phyloP scores from a whole-genome alignment of 2,329 filamentous ascomycete genomes.

The Hypoxylon sp. region DNA sequence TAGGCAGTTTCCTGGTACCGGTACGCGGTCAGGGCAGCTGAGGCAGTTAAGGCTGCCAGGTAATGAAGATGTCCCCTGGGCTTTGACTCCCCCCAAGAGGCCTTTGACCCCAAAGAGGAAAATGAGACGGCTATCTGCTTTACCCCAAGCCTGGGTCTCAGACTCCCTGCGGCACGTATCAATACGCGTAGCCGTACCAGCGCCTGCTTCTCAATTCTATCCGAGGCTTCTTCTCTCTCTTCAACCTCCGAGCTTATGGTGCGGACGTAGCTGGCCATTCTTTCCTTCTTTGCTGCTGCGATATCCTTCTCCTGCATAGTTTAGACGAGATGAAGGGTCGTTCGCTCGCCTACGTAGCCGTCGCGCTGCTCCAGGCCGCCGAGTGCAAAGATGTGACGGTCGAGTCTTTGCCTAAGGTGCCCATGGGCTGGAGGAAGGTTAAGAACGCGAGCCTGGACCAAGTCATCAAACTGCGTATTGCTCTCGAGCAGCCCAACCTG shows the following conservation, averaged over 20 bases:
- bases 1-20: too few species aligned
- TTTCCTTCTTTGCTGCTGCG: background rate
- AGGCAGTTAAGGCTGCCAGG: too few species aligned
- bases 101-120: too few species aligned
- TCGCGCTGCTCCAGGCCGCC: constrained; percentile 34
- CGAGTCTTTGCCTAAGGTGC: constrained; percentile 48
- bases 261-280: constrained; percentile 22
- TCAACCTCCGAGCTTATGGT: constrained; percentile 6
- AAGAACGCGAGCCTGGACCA: constrained; percentile 49
- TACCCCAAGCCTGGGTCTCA: too few species aligned
- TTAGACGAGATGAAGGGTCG: constrained; percentile 36
- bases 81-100: too few species aligned
- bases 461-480: constrained; percentile 56
- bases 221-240: background rate
- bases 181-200: background rate
- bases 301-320: background rate
- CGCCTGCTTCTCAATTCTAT: background rate
- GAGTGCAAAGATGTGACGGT: constrained; percentile 45
- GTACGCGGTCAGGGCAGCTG: too few species aligned
- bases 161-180: background rate
- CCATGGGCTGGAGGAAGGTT: constrained; percentile 50
- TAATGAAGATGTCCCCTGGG: too few species aligned
- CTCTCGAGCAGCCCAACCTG: constrained; percentile 57
- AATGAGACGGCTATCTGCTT: too few species aligned
- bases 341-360: constrained; percentile 32